Conservation (phyloP, 2,329 filamentous ascomycete species). For the Decorospora gaudefroyi region DNA sequence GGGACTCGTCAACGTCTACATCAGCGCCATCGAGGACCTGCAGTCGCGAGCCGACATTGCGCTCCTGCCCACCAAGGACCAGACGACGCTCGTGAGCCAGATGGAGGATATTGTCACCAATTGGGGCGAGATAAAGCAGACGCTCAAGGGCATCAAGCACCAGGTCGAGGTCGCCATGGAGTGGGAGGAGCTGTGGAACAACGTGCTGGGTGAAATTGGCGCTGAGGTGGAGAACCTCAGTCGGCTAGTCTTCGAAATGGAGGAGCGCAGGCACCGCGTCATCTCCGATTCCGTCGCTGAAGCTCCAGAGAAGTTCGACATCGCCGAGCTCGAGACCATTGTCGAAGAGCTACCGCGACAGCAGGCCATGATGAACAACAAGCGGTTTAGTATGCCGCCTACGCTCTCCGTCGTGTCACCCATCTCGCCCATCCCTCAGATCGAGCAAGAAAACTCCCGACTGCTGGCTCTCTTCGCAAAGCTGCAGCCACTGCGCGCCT, state of each 20-base stretch:
- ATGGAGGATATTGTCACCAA: slow-evolving; percentile 86
- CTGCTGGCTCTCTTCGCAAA: slow-evolving; percentile 88
- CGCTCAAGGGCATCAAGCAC: slow-evolving; percentile 77
- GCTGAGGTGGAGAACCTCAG: slow-evolving; percentile 81
- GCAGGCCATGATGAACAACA: slow-evolving; percentile 59
- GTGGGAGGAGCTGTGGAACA: slow-evolving; percentile 97
- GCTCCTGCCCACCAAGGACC: slow-evolving; percentile 69
- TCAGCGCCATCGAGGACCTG: slow-evolving; percentile 89
- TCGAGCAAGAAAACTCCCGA: slow-evolving; percentile 79
- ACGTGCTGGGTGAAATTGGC: slow-evolving; percentile 89
- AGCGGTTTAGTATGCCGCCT: slow-evolving; percentile 69
- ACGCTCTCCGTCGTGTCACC: slow-evolving; percentile 65
- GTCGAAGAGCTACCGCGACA: slow-evolving; percentile 78
- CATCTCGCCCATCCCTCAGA: slow-evolving; percentile 60
- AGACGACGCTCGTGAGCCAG: slow-evolving; percentile 76
- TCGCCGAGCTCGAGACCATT: slow-evolving; percentile 89
- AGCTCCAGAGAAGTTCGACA: slow-evolving; percentile 69
- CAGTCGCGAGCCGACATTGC: slow-evolving; percentile 78
- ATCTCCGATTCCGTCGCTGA: slow-evolving; percentile 63
- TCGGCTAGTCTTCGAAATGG: slow-evolving; percentile 93
- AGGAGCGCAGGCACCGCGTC: slow-evolving; percentile 86
- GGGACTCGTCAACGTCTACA: slow-evolving; percentile 86
- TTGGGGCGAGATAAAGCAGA: slow-evolving; percentile 80
- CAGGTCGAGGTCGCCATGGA: slow-evolving; percentile 98
- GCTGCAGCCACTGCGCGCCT: slow-evolving; percentile 92